Base-by-base conservation (phyloP, 805 yeast species). In the Suhomyces sp. region DNA sequence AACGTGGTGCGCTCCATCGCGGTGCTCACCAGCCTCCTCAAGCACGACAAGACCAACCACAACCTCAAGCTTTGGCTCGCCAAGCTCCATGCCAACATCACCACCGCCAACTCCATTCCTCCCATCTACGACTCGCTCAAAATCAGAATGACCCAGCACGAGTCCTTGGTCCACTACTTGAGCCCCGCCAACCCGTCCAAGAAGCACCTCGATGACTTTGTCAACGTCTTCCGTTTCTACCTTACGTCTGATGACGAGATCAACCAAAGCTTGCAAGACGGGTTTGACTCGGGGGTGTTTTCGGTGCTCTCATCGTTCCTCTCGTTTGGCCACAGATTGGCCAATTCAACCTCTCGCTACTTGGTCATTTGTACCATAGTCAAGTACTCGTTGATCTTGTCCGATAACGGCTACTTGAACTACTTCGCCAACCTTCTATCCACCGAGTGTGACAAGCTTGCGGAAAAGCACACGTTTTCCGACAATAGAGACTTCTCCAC, bases 111-210 rank as follows among this genome's bases (percentile, higher is more conserved):
- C 1, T 66, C 74, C 42, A 86, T 92, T 0, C 59, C 67, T 33
- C 63, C 66, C 6, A 80, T 83, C 46, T 90, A 80, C 65, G 67
- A 77, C 13, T 62, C 73, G 1, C 67, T 92, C 49, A 81, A 83
- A 36, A 80, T 90, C 59, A 89, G 87, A 62, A 84, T 86, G 70
- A 68, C 91, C 7, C 98, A 93, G 68, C 74, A 78, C 48, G 97
- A 92, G 61, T 80, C 89, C 0, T 66, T 88, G 46, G 80, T 85
- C 10, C 76, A 79, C 56, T 60, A 85, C 8, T 68, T 76, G 8
- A 31, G 51, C 26, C 73, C 83, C 0, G 61, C 66, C 2, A 70
- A 72, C 24, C 59, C 83, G 7, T 55, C 56, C 12, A 63, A 73
- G n/a, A 64, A 67, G 3, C 60, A 57, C 35, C 54, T 70, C 36